phyloP scores from a whole-genome alignment of 176 grass and related monocot species.

The Oryza meridionalis region DNA sequence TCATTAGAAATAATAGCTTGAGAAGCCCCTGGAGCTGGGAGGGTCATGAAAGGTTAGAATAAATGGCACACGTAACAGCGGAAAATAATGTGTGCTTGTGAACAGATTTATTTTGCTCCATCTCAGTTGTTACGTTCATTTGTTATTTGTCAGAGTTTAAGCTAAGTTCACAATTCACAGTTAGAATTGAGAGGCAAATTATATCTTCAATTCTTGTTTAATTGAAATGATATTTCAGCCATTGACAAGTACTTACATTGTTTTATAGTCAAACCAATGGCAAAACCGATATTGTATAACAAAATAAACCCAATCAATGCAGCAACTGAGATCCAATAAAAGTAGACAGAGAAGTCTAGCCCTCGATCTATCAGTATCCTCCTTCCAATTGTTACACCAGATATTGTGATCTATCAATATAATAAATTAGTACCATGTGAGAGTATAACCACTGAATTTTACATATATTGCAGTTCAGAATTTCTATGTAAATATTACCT shows the following conservation, averaged over 20 bases:
- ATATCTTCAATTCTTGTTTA: not conserved
- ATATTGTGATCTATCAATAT: conserved; percentile 36
- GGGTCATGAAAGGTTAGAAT: not conserved
- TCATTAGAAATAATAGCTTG: conserved; percentile 59
- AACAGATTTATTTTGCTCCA: not conserved
- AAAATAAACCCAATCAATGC: conserved; percentile 69
- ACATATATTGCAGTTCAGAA: not conserved
- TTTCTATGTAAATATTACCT: conserved; percentile 47
- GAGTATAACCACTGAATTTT: not conserved
- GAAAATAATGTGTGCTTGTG: not conserved
- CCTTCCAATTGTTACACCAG: conserved; percentile 55
- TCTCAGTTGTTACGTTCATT: not conserved
- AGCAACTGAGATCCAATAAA: conserved; percentile 81
- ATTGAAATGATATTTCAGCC: not conserved
- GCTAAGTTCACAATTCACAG: not conserved
- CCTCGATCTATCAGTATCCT: conserved; percentile 60
- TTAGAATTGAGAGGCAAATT: not conserved
- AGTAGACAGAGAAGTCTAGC: conserved; percentile 65
- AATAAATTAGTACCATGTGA: not conserved
- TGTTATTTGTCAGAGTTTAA: not conserved
- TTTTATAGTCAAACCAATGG: conserved; percentile 66
- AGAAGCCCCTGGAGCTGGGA: conserved; percentile 52
- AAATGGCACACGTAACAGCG: not conserved
- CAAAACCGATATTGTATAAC: conserved; percentile 68
- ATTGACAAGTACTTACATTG: conserved; percentile 40